Evolutionary conservation across 129 eudicot species (phyloP).

Genomic region (Helianthus annuus): DNA sequence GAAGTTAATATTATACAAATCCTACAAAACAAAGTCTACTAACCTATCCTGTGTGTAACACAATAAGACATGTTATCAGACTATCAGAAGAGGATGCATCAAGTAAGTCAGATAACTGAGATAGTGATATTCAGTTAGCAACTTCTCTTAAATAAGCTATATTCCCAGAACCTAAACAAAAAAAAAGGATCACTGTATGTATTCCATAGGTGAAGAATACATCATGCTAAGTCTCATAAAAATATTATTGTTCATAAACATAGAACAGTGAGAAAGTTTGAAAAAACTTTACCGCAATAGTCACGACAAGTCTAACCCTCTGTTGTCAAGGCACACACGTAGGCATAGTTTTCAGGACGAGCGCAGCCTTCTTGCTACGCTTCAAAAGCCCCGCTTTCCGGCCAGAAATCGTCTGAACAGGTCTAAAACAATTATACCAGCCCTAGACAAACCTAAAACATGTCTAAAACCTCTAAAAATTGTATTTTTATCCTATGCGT

Average conservation of each 20-base stretch:
- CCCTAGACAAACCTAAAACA: too few relatives aligned
- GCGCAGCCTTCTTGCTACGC: too few relatives aligned
- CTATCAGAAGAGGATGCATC: conserved; percentile 11
- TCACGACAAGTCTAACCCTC: background rate
- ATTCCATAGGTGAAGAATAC: background rate
- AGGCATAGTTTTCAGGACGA: too few relatives aligned
- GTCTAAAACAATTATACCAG: too few relatives aligned
- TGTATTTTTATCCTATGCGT: too few relatives aligned
- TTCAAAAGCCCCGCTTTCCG: too few relatives aligned
- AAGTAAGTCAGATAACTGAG: background rate
- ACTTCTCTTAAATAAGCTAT: background rate
- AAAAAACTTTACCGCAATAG: background rate
- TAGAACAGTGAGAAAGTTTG: background rate
- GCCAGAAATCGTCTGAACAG: too few relatives aligned
- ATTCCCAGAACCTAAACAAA: too few relatives aligned
- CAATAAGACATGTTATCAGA: too few relatives aligned
- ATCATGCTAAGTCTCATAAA: conserved; percentile 5
- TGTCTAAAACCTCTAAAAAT: too few relatives aligned
- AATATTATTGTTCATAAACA: too few relatives aligned
- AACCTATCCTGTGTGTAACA: background rate
- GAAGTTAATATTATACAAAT: background rate
- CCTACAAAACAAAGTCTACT: background rate
- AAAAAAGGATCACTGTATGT: background rate
- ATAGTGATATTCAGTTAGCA: conserved; percentile 19
- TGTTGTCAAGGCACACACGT: too few relatives aligned